Percentiles rank a stretch among this genome's conserved stretches.
These are phyloP conservation scores for Phytopythium chamaehyphon DNA, from an alignment of 352 stramenopile genomes.

Conservation along the genomic window DNA sequence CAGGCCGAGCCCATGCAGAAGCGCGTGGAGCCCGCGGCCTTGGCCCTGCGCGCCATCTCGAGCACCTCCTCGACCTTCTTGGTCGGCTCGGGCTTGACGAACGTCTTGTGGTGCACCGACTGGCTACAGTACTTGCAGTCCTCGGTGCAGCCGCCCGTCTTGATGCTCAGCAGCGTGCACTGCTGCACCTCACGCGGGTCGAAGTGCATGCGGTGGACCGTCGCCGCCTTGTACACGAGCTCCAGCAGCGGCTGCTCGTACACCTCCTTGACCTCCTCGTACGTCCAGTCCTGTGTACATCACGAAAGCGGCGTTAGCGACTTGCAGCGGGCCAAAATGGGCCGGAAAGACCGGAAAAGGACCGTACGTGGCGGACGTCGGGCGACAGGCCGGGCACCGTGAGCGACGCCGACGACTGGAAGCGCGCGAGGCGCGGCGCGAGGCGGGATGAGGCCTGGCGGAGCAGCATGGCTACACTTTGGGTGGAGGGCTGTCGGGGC, in stretches of 20 bases:
- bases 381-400: slow-evolving; percentile 62
- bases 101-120: slow-evolving; percentile 96
- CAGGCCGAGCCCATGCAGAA: slow-evolving; percentile 99
- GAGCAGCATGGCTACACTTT: slow-evolving; percentile 44
- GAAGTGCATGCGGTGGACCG: slow-evolving; percentile 97
- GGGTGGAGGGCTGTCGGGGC: neutral
- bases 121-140: slow-evolving; percentile 97
- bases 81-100: slow-evolving; percentile 96
- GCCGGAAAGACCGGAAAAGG: neutral
- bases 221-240: slow-evolving; percentile 95
- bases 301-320: too few species aligned
- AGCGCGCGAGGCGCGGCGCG: slow-evolving; percentile 11
- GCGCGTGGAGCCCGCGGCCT: slow-evolving; percentile 94
- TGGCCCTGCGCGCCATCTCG: slow-evolving; percentile 92
- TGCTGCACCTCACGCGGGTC: slow-evolving; percentile 96
- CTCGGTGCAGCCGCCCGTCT: slow-evolving; percentile 94
- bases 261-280: slow-evolving; percentile 93
- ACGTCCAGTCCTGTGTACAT: slow-evolving; percentile 95
- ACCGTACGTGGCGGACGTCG: slow-evolving; percentile 49
- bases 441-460: slow-evolving; percentile 27
- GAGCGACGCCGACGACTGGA: slow-evolving; percentile 41
- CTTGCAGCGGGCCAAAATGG: too few species aligned
- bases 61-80: slow-evolving; percentile 97
- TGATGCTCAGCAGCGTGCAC: slow-evolving; percentile 97
- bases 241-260: slow-evolving; percentile 95